Percentiles rank a stretch among this genome's conserved stretches.
These are phyloP conservation scores for Penicillium palitans DNA, from an alignment of 2,329 filamentous ascomycete genomes.

Conservation along the genomic window DNA sequence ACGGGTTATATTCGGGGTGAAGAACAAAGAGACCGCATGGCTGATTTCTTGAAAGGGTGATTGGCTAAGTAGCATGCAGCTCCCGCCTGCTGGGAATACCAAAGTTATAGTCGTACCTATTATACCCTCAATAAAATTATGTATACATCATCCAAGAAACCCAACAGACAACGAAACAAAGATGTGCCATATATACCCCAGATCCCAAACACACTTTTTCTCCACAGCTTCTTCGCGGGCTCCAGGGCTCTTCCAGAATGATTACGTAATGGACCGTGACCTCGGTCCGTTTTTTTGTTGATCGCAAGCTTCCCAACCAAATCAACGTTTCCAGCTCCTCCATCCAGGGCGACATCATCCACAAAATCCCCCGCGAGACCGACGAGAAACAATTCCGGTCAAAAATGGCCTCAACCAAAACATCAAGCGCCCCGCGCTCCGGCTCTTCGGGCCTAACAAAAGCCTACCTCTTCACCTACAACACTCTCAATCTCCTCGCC, in stretches of 20 bases:
- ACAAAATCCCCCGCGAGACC: conserved; percentile 4
- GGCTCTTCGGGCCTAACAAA: conserved; percentile 53
- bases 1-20: neutral
- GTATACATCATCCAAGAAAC: neutral
- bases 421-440: conserved; percentile 14
- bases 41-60: neutral
- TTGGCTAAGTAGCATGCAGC: neutral
- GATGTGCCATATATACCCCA: conserved; percentile 3
- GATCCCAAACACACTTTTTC: conserved; percentile 3
- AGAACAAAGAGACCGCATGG: neutral
- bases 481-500: conserved; percentile 70
- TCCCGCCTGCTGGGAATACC: neutral
- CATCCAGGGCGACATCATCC: conserved; percentile 10
- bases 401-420: conserved; percentile 20
- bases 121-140: neutral
- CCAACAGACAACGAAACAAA: neutral
- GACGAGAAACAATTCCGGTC: neutral
- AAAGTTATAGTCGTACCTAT: neutral
- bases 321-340: conserved; percentile 11
- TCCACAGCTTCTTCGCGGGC: conserved; percentile 3
- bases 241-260: conserved; percentile 18
- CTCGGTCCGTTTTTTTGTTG: conserved; percentile 9
- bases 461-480: conserved; percentile 82
- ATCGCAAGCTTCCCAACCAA: conserved; percentile 8
- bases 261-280: conserved; percentile 17